These are phyloP conservation scores for Ustilago loliicola DNA, from an alignment of 1,284 basidiomycete species.

Conservation along the genomic window DNA sequence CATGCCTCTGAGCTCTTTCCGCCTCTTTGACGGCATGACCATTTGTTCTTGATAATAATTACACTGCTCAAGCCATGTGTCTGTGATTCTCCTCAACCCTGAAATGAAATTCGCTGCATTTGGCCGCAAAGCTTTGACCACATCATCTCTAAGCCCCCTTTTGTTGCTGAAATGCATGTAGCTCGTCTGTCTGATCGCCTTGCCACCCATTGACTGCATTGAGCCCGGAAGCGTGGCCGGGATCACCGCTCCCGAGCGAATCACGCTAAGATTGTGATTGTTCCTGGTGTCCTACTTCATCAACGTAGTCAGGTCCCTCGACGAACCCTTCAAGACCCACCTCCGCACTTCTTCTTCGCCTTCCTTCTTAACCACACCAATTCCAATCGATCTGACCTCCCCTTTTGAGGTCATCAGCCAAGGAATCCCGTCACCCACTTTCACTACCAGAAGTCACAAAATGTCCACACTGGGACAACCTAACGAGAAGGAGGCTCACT, in stretches of 20 bases:
- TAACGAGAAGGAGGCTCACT: constrained; percentile 30
- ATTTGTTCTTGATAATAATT: not conserved
- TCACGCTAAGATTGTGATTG: constrained; percentile 3
- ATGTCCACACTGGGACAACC: constrained; percentile 33
- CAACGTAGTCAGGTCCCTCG: not conserved
- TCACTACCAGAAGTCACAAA: too few relatives aligned
- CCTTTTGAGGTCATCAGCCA: too few relatives aligned
- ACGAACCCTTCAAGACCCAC: not conserved
- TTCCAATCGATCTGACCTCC: too few relatives aligned
- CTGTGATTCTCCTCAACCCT: not conserved
- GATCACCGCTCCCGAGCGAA: not conserved
- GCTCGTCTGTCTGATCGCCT: not conserved
- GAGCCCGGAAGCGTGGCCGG: not conserved
- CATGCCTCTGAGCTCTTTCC: not conserved
- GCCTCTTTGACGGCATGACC: not conserved
- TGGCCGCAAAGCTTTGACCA: constrained; percentile 1
- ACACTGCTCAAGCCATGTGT: constrained; percentile 4
- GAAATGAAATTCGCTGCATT: constrained; percentile 3
- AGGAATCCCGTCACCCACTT: too few relatives aligned
- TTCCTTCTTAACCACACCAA: constrained; percentile 7
- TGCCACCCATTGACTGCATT: not conserved
- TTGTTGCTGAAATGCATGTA: not conserved
- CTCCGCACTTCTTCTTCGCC: not conserved
- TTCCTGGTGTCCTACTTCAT: constrained; percentile 1
- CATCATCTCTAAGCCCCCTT: not conserved